These are phyloP conservation scores for Golubevia pallescens DNA, from an alignment of 1,284 basidiomycete species.

Conservation along the genomic window DNA sequence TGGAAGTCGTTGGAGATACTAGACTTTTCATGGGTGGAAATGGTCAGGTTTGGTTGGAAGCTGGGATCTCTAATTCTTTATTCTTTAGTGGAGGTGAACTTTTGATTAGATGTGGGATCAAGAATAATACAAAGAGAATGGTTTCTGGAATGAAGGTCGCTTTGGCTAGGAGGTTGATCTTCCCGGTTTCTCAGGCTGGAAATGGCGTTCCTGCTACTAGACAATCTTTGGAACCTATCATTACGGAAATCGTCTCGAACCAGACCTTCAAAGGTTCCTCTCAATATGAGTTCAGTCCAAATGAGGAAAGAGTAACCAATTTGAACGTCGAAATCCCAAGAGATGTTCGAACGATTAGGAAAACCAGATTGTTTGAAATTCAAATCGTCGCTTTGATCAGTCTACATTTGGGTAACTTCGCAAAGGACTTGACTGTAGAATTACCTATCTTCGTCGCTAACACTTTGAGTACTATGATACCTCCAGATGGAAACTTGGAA, in stretches of 20 bases:
- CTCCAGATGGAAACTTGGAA: constrained; percentile 15
- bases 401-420: constrained; percentile 42
- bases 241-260: constrained; percentile 46
- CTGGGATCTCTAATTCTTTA: constrained; percentile 34
- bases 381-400: constrained; percentile 33
- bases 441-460: constrained; percentile 49
- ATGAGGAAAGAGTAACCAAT: constrained; percentile 35
- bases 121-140: constrained; percentile 52
- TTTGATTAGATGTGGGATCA: constrained; percentile 39
- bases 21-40: constrained; percentile 54
- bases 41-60: constrained; percentile 53
- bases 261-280: constrained; percentile 46
- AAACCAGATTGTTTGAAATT: constrained; percentile 48
- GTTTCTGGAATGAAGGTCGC: constrained; percentile 42
- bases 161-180: constrained; percentile 42
- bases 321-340: constrained; percentile 42
- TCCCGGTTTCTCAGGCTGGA: constrained; percentile 27
- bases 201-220: constrained; percentile 23
- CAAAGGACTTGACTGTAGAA: constrained; percentile 48
- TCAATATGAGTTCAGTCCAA: constrained; percentile 47
- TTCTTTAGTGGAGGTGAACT: constrained; percentile 43
- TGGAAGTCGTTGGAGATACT: constrained; percentile 47
- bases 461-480: constrained; percentile 27
- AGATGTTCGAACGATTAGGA: constrained; percentile 44
- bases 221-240: constrained; percentile 36